Evolutionary conservation across 108 stramenopile genomes (phyloP), one percentile per base, ranked within the genome.

Genomic region (Pseudonitzschia multiseries): DNA sequence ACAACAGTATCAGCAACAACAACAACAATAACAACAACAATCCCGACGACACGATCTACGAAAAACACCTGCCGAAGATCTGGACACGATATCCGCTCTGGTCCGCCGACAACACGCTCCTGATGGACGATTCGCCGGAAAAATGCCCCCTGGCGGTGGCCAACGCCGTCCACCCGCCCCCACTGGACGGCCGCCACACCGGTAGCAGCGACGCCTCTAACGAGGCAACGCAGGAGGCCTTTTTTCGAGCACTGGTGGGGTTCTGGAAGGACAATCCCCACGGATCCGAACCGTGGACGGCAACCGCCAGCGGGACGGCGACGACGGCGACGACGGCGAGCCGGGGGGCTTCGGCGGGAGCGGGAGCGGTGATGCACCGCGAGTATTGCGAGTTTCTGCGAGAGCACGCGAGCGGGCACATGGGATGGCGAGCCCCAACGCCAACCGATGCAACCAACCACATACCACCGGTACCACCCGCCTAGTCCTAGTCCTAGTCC

Each of bases 51-150:
- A n/a, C 74, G 17, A 69, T 86, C 17, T 89, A 81, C 69, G 72
- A 87, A 66, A 94, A 94, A 83, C 75, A 75, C 2, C 67, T 94
- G 65, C 43, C 70, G 18, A 87, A 90, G 60, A 87, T 94, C 48
- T 94, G 89, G 87, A 81, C 73, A 28, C 72, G 72, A 0, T 91
- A 70, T 73, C 93, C 89, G 5, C 57, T 91, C 31, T 94, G 93
- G 93, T 78, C 89, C 59, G 52, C 63, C 44, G 69, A 79, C 71
- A 94, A 94, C 73, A 94, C 93, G 10, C 63, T 94, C 18, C 48
- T 94, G 29, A 72, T 94, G 27, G 93, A 94, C 59, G 93, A 94
- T 81, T 89, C 89, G 33, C 90, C 87, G 1, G 85, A 91, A 40
- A 94, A 94, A 70, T 87, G 86, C 61, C 81, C 79, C 28, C 54